phyloP scores from a whole-genome alignment of 2,329 filamentous ascomycete species.

The Fusarium miscanthi region DNA sequence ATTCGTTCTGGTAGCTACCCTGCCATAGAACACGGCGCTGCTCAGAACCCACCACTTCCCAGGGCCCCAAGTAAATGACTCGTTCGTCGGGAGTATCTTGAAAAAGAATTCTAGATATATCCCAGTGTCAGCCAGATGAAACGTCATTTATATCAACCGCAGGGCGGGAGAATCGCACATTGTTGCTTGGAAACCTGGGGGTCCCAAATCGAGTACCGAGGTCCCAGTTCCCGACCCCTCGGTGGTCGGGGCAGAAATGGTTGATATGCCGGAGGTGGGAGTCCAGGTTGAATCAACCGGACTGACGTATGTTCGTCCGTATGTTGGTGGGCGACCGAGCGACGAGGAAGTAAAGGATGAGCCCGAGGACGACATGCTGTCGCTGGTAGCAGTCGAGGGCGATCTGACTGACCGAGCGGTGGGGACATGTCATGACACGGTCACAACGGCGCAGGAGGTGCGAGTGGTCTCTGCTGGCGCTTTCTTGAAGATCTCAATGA shows the following conservation, averaged over 20 bases:
- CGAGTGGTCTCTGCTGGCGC: constrained; percentile 35
- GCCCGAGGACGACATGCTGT: constrained; percentile 59
- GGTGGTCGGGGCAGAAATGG: constrained; percentile 57
- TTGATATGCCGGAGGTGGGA: constrained; percentile 57
- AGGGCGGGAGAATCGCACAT: constrained; percentile 53
- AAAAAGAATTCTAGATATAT: constrained; percentile 58
- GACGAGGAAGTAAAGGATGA: constrained; percentile 62
- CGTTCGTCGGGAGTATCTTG: constrained; percentile 61
- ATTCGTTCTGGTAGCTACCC: constrained; percentile 63
- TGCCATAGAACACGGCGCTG: constrained; percentile 64
- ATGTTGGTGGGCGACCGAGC: constrained; percentile 55
- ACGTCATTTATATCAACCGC: constrained; percentile 8
- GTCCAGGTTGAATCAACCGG: constrained; percentile 60
- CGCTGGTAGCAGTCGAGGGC: constrained; percentile 43
- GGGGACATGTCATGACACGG: constrained; percentile 48
- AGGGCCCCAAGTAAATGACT: constrained; percentile 64
- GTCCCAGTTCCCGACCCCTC: constrained; percentile 51
- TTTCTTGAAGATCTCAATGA: constrained; percentile 39
- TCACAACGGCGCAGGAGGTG: constrained; percentile 40
- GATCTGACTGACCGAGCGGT: constrained; percentile 45
- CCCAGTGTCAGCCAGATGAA: constrained; percentile 37
- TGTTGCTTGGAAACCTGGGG: constrained; percentile 65
- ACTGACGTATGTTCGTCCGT: constrained; percentile 56
- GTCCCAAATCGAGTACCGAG: constrained; percentile 62
- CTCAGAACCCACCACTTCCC: constrained; percentile 61